Evolutionary conservation across 2,329 filamentous ascomycete species (phyloP).

Genomic region (Xylaria polymorpha): DNA sequence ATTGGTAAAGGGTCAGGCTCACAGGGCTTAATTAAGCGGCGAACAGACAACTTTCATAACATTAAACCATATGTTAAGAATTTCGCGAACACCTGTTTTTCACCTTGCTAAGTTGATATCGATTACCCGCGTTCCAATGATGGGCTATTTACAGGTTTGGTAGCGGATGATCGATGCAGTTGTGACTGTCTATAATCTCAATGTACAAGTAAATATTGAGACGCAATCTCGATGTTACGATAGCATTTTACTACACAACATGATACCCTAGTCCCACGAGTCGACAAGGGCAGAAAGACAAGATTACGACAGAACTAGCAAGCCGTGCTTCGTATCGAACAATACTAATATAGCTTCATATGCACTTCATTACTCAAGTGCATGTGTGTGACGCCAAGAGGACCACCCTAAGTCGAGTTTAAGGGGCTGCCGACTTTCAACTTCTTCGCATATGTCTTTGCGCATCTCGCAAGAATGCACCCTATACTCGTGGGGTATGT

Average conservation of each 20-base stretch:
- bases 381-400: constrained; percentile 8
- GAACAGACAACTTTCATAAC: not conserved
- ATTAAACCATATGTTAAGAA: not conserved
- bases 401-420: not conserved
- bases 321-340: not conserved
- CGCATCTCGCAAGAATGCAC: constrained; percentile 8
- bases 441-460: constrained; percentile 2
- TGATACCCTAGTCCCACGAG: not conserved
- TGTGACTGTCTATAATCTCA: constrained; percentile 33
- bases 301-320: constrained; percentile 4
- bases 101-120: not conserved
- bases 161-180: constrained; percentile 33
- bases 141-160: constrained; percentile 35
- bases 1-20: not conserved
- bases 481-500: constrained; percentile 13
- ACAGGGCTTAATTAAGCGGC: not conserved
- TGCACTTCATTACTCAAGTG: not conserved
- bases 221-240: constrained; percentile 10
- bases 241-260: constrained; percentile 1
- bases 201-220: constrained; percentile 25
- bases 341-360: constrained; percentile 1
- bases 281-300: constrained; percentile 7
- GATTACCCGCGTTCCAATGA: not conserved
- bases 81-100: not conserved
- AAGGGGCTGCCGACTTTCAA: constrained; percentile 9